Evolutionary conservation across 177 flowering plant genomes (phyloP), one percentile per base, ranked within the genome.

Genomic region (Vitis hybrid): DNA sequence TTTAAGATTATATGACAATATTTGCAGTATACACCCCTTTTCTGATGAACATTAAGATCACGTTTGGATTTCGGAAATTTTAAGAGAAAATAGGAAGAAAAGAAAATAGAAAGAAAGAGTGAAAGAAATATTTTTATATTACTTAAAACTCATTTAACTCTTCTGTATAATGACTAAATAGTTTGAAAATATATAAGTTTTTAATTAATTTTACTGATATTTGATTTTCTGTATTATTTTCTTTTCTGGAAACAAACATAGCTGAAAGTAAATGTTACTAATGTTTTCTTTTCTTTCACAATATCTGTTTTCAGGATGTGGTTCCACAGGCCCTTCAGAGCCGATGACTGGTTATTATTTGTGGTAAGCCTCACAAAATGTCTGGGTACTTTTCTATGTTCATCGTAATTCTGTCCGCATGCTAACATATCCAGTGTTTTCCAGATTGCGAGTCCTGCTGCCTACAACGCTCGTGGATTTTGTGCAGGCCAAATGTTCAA

Each of bases 291-390:
- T 14, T 20, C 33, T 49, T 59, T 67, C 10, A 11, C 14, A 12
- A 52, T 59, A 20, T 59, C 31, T 64, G 64, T 62, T 55, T 70
- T 15, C 86, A 96, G 99, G 88, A 88, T 96, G 92, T 94, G 99
- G 97, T 96, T 96, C 74, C 99, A 96, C 72, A 82, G 91, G 76
- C 76, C 91, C 62, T 54, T 90, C 8, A 89, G 85, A 83, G 98
- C 99, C 73, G 97, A 96, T 78, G 98, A 95, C 49, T 95, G 99
- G 99, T 17, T 93, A 54, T 75, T 95, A 66, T 91, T 67, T 75
- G 94, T 81, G 80, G 97, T 85, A 78, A 84, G 88, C 79, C 49
- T 57, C 62, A 3, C 2, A 52, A 33, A 53, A 54, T 49, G 44
- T 1, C 12, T 47, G 2, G 28, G 28, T 24, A 24, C 8, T 17